phyloP scores from a whole-genome alignment of 768 basidiomycete species.

The Rhizopogon vesiculosus region DNA sequence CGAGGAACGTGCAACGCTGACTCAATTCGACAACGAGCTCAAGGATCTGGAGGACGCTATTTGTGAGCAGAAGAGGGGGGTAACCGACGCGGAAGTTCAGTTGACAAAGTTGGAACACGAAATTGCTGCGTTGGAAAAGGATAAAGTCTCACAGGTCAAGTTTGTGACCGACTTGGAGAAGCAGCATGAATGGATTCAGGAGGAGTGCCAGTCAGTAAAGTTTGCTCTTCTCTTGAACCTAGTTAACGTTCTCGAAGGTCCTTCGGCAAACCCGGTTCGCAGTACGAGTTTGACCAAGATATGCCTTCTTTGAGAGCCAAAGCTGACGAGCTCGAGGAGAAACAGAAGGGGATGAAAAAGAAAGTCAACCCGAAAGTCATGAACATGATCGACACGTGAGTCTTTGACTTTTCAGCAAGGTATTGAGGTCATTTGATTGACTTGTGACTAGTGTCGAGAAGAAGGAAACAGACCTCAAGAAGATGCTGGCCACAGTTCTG shows the following conservation, averaged over 20 bases:
- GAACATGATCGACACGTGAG: constrained; percentile 92
- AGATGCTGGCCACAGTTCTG: constrained; percentile 83
- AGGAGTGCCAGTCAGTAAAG: constrained; percentile 75
- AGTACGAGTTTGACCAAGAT: constrained; percentile 77
- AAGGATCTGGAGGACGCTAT: constrained; percentile 78
- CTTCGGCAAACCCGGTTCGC: constrained; percentile 78
- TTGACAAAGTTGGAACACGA: constrained; percentile 70
- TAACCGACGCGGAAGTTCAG: constrained; percentile 61
- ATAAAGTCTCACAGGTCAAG: constrained; percentile 51
- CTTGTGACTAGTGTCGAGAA: constrained; percentile 74
- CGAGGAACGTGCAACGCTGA: constrained; percentile 84
- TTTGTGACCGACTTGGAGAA: constrained; percentile 66
- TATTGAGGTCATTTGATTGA: background rate
- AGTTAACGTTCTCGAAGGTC: constrained; percentile 39
- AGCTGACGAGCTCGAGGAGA: constrained; percentile 67
- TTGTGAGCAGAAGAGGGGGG: constrained; percentile 72
- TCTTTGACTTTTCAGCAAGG: constrained; percentile 2
- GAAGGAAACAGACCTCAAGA: constrained; percentile 79
- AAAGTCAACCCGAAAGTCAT: constrained; percentile 95
- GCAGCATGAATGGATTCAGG: constrained; percentile 81
- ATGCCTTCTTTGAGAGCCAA: constrained; percentile 55
- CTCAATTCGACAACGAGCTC: constrained; percentile 85
- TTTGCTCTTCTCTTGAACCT: background rate
- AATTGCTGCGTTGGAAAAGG: constrained; percentile 56
- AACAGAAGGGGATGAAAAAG: constrained; percentile 87